Evolutionary conservation across 73 alveolate genomes (phyloP).

Genomic region (Tetrahymena elliotti): DNA sequence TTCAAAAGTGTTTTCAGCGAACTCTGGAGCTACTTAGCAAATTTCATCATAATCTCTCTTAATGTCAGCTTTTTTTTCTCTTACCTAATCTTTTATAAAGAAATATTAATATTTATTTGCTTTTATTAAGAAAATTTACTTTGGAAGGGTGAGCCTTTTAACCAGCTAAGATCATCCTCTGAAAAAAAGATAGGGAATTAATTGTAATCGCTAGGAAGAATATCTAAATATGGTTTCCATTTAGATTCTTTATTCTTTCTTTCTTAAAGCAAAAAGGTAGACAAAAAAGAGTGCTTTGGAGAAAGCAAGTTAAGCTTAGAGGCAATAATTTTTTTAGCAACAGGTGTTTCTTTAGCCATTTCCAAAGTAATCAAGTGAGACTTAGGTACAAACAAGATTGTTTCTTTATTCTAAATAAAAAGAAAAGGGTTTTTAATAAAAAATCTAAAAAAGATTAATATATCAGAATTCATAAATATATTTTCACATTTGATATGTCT

Average conservation of each 20-base stretch:
- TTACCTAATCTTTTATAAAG: conserved; percentile 44
- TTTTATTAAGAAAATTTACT: conserved; percentile 11
- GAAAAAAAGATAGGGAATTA: conserved; percentile 91
- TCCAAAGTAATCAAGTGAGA: conserved; percentile 88
- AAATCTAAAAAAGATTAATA: neutral
- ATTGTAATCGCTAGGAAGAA: conserved; percentile 74
- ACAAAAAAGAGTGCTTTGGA: conserved; percentile 92
- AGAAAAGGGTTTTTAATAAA: neutral
- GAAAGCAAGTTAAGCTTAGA: conserved; percentile 76
- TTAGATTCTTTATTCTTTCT: conserved; percentile 52
- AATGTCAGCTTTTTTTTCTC: conserved; percentile 74
- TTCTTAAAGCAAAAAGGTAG: conserved; percentile 84
- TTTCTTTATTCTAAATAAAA: conserved; percentile 49
- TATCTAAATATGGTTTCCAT: conserved; percentile 84
- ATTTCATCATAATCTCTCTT: conserved; percentile 78
- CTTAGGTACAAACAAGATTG: conserved; percentile 74
- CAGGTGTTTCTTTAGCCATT: conserved; percentile 75
- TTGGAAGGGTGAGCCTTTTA: conserved; percentile 88
- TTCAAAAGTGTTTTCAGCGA: conserved; percentile 62
- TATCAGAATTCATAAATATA: neutral
- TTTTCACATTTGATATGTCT: neutral
- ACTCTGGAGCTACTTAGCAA: conserved; percentile 73
- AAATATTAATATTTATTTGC: neutral
- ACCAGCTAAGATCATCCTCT: conserved; percentile 73
- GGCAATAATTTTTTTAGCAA: conserved; percentile 78